Evolutionary conservation across 2,329 filamentous ascomycete genomes (phyloP), one percentile per base, ranked within the genome.

Genomic region (Cercospora nicotianae): DNA sequence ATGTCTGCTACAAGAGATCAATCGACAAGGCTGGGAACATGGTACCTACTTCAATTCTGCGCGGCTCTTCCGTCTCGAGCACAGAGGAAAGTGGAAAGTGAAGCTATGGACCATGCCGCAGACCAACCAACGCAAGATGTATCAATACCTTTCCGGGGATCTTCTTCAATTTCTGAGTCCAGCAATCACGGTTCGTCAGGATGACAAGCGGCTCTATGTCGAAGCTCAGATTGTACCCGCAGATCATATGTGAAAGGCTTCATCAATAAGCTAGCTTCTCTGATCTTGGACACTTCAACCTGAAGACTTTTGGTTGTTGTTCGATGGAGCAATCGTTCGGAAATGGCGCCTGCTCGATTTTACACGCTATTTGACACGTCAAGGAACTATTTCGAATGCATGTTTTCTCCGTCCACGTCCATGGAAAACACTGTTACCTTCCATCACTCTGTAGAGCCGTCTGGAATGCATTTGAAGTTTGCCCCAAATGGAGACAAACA

Each of bases 91-190:
- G 10, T 70, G 68, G 68, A 31, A 30, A 26, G 20, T 64, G 33
- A 36, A 63, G 39, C 31, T 70, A 7, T 70, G 66, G 68, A 60
- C 62, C 5, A 66, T 70, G 68, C 68, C 68, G 1, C 68, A 68
- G 61, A 36, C n/a, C 13, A 57, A 59, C 10, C 28, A 42, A 18
- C 51, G 57, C n/a, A 70, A 68, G 60, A 18, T 66, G 45, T 66
- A 64, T 45, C 60, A 60, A 5, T 70, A 61, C n/a, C 12, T 1
- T 2, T 23, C 45, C 5, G 68, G 66, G 3, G 36, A 60, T 31
- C 45, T 68, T 9, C 12, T 33, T 28, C 60, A 64, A 36, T 70
- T 66, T 51, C 23, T 70, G 42, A 63, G 65, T n/a, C 28, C 60
- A 1, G 45, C 63, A 13, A 3, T 55, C 2, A 30, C 23, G 18